Evolutionary conservation across 352 stramenopile genomes (phyloP).

Genomic region (Albugo laibachii): DNA sequence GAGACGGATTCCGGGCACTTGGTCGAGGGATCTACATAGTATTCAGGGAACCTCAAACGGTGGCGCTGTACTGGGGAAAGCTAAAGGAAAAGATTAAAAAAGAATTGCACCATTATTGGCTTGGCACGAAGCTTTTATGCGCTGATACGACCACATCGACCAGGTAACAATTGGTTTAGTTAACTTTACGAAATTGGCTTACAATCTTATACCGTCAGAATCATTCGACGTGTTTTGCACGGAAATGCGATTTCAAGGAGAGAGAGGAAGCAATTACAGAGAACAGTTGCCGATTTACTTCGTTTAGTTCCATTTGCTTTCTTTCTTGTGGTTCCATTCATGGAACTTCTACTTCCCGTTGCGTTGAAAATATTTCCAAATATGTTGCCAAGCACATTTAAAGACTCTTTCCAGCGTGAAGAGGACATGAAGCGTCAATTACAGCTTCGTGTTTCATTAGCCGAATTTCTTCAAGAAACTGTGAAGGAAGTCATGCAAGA

Average conservation of each 20-base stretch:
- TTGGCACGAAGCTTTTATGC: conserved; percentile 92
- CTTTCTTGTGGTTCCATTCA: conserved; percentile 96
- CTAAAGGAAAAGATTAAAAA: conserved; percentile 74
- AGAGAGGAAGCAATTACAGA: conserved; percentile 93
- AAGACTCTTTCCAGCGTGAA: conserved; percentile 89
- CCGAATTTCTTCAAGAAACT: conserved; percentile 95
- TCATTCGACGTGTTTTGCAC: conserved; percentile 80
- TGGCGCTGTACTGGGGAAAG: conserved; percentile 33
- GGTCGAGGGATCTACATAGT: conserved; percentile 34
- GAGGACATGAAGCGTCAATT: conserved; percentile 97
- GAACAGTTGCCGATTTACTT: conserved; percentile 92
- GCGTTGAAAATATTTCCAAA: conserved; percentile 97
- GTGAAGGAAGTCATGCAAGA: conserved; percentile 81
- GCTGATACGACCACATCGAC: conserved; percentile 89
- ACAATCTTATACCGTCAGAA: conserved; percentile 11
- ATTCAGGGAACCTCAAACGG: conserved; percentile 32
- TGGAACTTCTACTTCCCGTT: conserved; percentile 95
- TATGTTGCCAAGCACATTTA: conserved; percentile 97
- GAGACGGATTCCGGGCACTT: conserved; percentile 31
- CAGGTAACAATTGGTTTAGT: conserved; percentile 1
- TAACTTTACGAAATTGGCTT: not conserved
- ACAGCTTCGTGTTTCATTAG: conserved; percentile 88
- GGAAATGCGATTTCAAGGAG: conserved; percentile 88
- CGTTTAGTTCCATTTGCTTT: conserved; percentile 95
- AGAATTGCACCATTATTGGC: conserved; percentile 92